Conservation (phyloP, 352 stramenopile species). For the Phytophthora litchii region DNA sequence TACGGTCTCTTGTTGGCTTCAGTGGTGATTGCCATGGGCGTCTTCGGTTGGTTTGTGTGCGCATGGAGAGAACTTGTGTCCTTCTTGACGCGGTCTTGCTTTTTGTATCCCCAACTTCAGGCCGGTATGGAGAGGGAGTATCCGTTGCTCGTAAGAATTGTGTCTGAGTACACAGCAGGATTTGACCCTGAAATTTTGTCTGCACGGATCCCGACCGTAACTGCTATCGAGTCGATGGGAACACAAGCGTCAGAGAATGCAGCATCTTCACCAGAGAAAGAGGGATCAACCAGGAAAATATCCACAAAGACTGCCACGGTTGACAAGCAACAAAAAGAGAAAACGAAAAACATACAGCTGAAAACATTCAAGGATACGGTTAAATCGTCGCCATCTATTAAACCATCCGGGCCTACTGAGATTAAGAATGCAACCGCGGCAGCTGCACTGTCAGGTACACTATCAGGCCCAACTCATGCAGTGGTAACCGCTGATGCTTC, state of each 20-base stretch:
- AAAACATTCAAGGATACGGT: not conserved
- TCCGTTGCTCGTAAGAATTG: constrained; percentile 78
- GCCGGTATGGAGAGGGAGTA: constrained; percentile 77
- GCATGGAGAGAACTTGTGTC: constrained; percentile 80
- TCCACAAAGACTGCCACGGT: not conserved
- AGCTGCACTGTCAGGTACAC: not conserved
- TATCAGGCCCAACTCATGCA: not conserved
- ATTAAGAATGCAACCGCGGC: not conserved
- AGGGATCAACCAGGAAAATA: not conserved
- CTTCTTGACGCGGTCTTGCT: constrained; percentile 83
- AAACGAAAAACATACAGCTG: not conserved
- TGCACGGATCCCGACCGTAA: constrained; percentile 27
- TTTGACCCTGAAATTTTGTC: constrained; percentile 83
- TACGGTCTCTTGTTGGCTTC: constrained; percentile 77
- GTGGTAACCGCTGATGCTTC: not conserved
- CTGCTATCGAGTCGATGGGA: constrained; percentile 25
- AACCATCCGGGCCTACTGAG: not conserved
- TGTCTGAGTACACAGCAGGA: constrained; percentile 82
- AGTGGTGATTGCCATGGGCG: constrained; percentile 78
- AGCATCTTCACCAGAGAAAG: not conserved
- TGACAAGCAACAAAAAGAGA: constrained; percentile 10
- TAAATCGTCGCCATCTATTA: not conserved
- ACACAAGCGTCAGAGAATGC: constrained; percentile 11
- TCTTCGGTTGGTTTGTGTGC: constrained; percentile 82
- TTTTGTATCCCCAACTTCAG: constrained; percentile 82